Conservation (phyloP, 2,329 filamentous ascomycete species). For the Cercospora sp. region DNA sequence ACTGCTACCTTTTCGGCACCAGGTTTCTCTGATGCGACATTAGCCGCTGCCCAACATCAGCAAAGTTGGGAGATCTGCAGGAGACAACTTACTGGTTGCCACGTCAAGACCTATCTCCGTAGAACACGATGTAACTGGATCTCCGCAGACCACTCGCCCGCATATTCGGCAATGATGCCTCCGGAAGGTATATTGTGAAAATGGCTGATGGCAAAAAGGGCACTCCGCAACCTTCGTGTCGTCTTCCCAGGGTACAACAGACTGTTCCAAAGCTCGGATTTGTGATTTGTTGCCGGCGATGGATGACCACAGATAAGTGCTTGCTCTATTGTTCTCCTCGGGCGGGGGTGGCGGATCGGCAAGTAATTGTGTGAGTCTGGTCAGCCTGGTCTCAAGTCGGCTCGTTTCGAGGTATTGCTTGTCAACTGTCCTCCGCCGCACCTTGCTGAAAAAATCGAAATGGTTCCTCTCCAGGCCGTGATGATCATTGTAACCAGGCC, state of each 20-base stretch:
- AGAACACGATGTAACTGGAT: conserved; percentile 81
- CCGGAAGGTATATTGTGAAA: conserved; percentile 88
- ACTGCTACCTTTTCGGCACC: conserved; percentile 62
- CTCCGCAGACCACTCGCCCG: conserved; percentile 88
- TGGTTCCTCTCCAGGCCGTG: conserved; percentile 68
- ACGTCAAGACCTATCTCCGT: conserved; percentile 80
- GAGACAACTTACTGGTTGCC: conserved; percentile 55
- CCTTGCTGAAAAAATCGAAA: conserved; percentile 66
- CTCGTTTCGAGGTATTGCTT: conserved; percentile 85
- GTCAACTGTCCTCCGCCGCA: conserved; percentile 77
- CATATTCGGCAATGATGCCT: conserved; percentile 94
- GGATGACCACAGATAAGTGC: conserved; percentile 59
- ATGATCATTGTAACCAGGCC: conserved; percentile 86
- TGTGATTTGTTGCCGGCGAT: conserved; percentile 66
- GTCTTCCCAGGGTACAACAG: conserved; percentile 89
- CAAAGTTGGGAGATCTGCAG: conserved; percentile 36
- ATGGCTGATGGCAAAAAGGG: conserved; percentile 95
- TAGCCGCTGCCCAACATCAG: conserved; percentile 36
- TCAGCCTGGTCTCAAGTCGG: conserved; percentile 85
- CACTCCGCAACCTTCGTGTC: conserved; percentile 78
- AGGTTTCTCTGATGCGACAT: conserved; percentile 44
- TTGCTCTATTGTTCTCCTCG: conserved; percentile 57
- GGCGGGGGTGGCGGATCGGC: conserved; percentile 65
- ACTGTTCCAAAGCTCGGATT: conserved; percentile 74
- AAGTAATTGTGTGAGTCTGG: conserved; percentile 82